A percentile compares a stretch with the other conserved stretches of the same genome.
Evolutionary conservation across 2,329 filamentous ascomycete genomes (phyloP).

Genomic region (Rhynchosporium secalis): DNA sequence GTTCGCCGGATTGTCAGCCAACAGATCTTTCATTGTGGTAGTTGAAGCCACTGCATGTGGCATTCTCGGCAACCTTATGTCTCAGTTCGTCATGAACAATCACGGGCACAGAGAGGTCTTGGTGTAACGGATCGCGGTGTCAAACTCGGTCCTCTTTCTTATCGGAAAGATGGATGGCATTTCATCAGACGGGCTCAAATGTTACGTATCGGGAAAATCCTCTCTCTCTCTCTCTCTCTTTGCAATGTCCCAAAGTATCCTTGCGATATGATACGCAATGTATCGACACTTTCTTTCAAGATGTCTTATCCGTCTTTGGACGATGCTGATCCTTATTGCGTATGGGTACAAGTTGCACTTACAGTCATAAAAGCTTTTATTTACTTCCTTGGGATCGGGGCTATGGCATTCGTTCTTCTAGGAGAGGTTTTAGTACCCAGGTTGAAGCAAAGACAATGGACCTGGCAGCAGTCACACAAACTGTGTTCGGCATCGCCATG

Average conservation of each 20-base stretch:
- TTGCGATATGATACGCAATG: no score
- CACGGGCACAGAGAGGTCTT: slow-evolving; percentile 61
- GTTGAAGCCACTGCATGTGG: slow-evolving; percentile 45
- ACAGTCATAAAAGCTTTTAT: slow-evolving; percentile 44
- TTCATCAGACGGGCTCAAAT: slow-evolving; percentile 35
- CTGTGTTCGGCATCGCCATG: slow-evolving; percentile 47
- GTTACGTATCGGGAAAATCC: no score
- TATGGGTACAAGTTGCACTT: slow-evolving; percentile 42
- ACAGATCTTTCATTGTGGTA: slow-evolving; percentile 52
- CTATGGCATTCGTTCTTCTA: slow-evolving; percentile 45
- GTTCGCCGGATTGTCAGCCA: slow-evolving; percentile 47
- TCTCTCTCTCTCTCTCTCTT: no score
- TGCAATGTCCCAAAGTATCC: no score
- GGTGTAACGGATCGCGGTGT: slow-evolving; percentile 32
- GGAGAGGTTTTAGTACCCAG: slow-evolving; percentile 42
- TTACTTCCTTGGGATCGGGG: slow-evolving; percentile 45
- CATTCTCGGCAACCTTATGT: slow-evolving; percentile 42
- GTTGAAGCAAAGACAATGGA: slow-evolving; percentile 44
- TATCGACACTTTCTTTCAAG: no score
- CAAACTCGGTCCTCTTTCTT: slow-evolving; percentile 22
- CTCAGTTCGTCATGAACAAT: slow-evolving; percentile 52
- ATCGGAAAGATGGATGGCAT: slow-evolving; percentile 37
- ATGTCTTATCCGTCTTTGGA: no score
- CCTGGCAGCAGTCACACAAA: slow-evolving; percentile 44
- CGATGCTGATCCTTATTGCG: no score